phyloP scores from a whole-genome alignment of 345 rosid genomes.

The Microthlaspi erraticum region DNA sequence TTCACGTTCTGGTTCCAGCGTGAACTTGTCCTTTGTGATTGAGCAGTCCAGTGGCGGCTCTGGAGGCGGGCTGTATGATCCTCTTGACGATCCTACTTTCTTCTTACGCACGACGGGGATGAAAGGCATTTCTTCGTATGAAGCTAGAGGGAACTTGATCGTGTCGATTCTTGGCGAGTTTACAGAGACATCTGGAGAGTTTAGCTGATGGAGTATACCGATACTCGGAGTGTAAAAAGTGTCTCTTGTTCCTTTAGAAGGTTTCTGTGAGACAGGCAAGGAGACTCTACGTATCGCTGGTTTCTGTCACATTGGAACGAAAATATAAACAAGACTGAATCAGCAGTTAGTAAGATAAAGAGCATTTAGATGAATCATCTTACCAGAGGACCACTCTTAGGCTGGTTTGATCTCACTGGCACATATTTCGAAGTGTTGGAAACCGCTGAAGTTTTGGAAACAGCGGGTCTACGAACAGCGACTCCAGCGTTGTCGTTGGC shows the following conservation, averaged over 20 bases:
- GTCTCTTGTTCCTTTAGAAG: slow-evolving; percentile 43
- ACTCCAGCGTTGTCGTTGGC: slow-evolving; percentile 59
- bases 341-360: slow-evolving; percentile 25
- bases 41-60: slow-evolving; percentile 62
- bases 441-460: slow-evolving; percentile 43
- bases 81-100: slow-evolving; percentile 55
- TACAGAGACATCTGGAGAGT: slow-evolving; percentile 94
- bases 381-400: slow-evolving; percentile 62
- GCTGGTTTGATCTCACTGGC: slow-evolving; percentile 51
- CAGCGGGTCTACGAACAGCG: slow-evolving; percentile 52
- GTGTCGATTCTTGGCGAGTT: slow-evolving; percentile 93
- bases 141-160: slow-evolving; percentile 92
- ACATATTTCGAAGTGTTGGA: slow-evolving; percentile 51
- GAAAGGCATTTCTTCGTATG: slow-evolving; percentile 78
- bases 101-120: slow-evolving; percentile 52
- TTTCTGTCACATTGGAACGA: slow-evolving; percentile 38
- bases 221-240: slow-evolving; percentile 48
- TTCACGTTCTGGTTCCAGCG: slow-evolving; percentile 66
- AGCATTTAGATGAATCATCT: slow-evolving; percentile 12
- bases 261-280: slow-evolving; percentile 61
- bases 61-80: slow-evolving; percentile 68
- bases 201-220: slow-evolving; percentile 58
- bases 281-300: slow-evolving; percentile 71
- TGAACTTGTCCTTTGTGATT: slow-evolving; percentile 93
- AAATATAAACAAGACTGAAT: slow-evolving; percentile 20